Conservation (phyloP, 805 yeast genomes). For the Candida rishiriensis region DNA sequence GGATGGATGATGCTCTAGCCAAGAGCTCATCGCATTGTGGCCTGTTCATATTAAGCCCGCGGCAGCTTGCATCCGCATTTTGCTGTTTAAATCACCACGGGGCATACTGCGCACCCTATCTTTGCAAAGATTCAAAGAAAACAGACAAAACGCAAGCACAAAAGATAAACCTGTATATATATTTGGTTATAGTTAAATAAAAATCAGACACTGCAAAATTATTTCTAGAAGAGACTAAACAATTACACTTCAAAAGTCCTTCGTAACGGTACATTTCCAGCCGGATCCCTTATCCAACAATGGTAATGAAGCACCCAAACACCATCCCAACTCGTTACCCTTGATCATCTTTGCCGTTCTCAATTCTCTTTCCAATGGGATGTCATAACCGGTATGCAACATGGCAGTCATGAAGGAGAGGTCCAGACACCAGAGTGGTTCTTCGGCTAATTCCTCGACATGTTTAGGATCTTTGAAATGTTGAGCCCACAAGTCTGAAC, state of each 20-base stretch:
- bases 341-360: constrained; percentile 88
- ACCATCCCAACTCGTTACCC: constrained; percentile 95
- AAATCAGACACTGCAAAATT: too few relatives aligned
- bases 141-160: too few relatives aligned
- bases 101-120: too few relatives aligned
- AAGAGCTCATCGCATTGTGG: too few relatives aligned
- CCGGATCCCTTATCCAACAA: constrained; percentile 61
- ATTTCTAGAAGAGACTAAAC: too few relatives aligned
- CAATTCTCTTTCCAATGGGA: constrained; percentile 84
- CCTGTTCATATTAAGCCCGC: too few relatives aligned
- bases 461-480: constrained; percentile 65
- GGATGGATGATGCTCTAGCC: too few relatives aligned
- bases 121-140: too few relatives aligned
- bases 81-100: too few relatives aligned
- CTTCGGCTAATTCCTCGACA: constrained; percentile 57
- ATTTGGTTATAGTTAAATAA: too few relatives aligned
- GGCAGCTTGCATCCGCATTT: too few relatives aligned
- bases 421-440: constrained; percentile 95
- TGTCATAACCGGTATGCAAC: constrained; percentile 94
- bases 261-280: constrained; percentile 61
- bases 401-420: constrained; percentile 85
- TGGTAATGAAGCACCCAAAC: constrained; percentile 95
- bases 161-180: too few relatives aligned
- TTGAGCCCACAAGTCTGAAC: constrained; percentile 68
- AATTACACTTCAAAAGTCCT: constrained; percentile 16